Conservation (phyloP, 2,329 filamentous ascomycete genomes). For the Balansia obtecta region DNA sequence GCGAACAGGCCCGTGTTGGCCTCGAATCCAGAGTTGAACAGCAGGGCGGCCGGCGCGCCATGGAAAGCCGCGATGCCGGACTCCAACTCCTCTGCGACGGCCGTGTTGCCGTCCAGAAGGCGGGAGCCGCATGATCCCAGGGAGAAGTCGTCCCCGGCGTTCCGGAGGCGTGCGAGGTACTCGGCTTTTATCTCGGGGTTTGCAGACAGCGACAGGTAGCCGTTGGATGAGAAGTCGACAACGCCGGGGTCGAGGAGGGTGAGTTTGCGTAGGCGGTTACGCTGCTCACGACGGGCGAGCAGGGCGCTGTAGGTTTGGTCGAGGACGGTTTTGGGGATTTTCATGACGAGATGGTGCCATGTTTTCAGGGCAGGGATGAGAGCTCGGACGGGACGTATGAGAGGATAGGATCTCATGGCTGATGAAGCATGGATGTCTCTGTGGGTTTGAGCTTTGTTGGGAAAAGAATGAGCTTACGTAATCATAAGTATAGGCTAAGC, state of each 20-base stretch:
- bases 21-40: slow-evolving; percentile 51
- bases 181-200: slow-evolving; percentile 42
- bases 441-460: not conserved
- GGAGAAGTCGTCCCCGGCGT: slow-evolving; percentile 4
- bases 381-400: not conserved
- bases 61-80: slow-evolving; percentile 34
- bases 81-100: slow-evolving; percentile 33
- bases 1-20: slow-evolving; percentile 53
- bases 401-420: not conserved
- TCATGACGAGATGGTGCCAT: slow-evolving; percentile 3
- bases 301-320: slow-evolving; percentile 17
- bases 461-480: no score
- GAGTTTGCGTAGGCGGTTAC: slow-evolving; percentile 30
- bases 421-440: not conserved
- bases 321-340: slow-evolving; percentile 7
- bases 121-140: slow-evolving; percentile 42
- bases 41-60: slow-evolving; percentile 28
- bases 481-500: no score
- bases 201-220: slow-evolving; percentile 63
- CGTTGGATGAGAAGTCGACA: slow-evolving; percentile 68
- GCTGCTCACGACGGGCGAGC: slow-evolving; percentile 17
- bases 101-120: slow-evolving; percentile 38
- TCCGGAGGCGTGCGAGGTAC: slow-evolving; percentile 37
- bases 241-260: slow-evolving; percentile 51
- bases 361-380: not conserved